Base-by-base conservation (phyloP, 129 eudicot genomes). In the Lactuca sativa region DNA sequence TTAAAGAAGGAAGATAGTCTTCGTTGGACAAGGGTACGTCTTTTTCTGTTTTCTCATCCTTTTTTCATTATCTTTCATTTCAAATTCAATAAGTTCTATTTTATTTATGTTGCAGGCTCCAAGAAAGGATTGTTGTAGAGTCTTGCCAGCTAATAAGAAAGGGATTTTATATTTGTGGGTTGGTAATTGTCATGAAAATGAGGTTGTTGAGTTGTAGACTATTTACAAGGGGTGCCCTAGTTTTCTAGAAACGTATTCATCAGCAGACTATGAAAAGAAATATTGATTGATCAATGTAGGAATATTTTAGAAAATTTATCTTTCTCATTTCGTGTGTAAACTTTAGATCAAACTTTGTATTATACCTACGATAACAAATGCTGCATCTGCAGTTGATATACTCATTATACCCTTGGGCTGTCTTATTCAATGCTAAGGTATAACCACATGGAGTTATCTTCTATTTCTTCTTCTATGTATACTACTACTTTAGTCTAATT, bases 61-160 rank as follows among this genome's bases (percentile, higher is more conserved):
- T 38, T 38, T 17, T 51, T n/a, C 65, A 40, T 32, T 16, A 18
- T 52, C 7, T 51, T 61, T 37, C 37, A 18, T 53, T 52, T 6
- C 34, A 52, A 49, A 43, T 54, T 18, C 37, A 9, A 4, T 44
- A 17, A 47, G 60, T 9, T 59, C 16, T 62, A 48, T 52, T 44
- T 9, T 59, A 15, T 62, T 18, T 15, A 31, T 37, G 69, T 37
- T 58, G 72, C 89, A 88, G 93, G 82, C 97, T 60, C 92, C 93
- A 69, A 86, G 93, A 76, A 88, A 86, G 71, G 96, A 86, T 64
- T 88, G 93, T 60, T 86, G 96, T 77, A 80, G 89, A 78, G 82
- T 91, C 15, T 47, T 86, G 77, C 90, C 81, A 33, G 77, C 89
- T 69, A 76, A 56, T n/a, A 82, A 73, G 78, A 68, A 36, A 7